Evolutionary conservation across 768 basidiomycete species (phyloP), one percentile per base, ranked within the genome.

Genomic region (Xerocomus spinulosus): DNA sequence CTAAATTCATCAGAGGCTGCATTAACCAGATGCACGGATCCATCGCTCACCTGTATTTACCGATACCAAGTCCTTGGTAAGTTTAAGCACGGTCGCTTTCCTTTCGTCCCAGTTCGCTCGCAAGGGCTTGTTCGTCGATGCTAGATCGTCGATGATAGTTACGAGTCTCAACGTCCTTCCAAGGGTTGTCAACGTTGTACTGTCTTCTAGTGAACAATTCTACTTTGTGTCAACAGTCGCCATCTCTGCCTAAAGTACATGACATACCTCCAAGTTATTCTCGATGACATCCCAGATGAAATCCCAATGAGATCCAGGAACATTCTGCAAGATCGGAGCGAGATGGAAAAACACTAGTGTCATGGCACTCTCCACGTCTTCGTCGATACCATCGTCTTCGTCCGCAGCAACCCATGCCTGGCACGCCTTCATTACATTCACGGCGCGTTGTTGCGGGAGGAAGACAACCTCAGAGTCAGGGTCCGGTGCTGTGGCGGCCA

Each of bases 261-360:
- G 14, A 58, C 76, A 36, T 47, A 92, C 92, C 78, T 97, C 94
- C 3, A 98, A 72, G 57, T 88, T 90, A 49, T 75, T 87, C 65
- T 95, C 93, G 12, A 95, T 61, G 14, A 97, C 66, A 61, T 97
- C 93, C 63, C 90, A 94, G 5, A 93, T 81, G 28, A 93, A 78
- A 41, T 91, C 87, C 96, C 96, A 99, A 66, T 98, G 96, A 1
- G 77, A 71, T 0, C 95, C 96, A 13, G 81, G 73, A 2, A 95
- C 75, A 59, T 82, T 87, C 67, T 97, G 92, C 50, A 98, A 68
- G 45, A 97, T 85, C 3, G 94, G 93, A 2, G 83, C 89, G 2
- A 97, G 72, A 47, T 85, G 75, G 36, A 75, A 68, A 61, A 91
- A 89, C 3, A 96, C 63, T 51, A 82, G 64, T 7, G 87, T 82